Evolutionary conservation across 495 filamentous ascomycete genomes (phyloP).

Genomic region (Penicillium egyptiacum): DNA sequence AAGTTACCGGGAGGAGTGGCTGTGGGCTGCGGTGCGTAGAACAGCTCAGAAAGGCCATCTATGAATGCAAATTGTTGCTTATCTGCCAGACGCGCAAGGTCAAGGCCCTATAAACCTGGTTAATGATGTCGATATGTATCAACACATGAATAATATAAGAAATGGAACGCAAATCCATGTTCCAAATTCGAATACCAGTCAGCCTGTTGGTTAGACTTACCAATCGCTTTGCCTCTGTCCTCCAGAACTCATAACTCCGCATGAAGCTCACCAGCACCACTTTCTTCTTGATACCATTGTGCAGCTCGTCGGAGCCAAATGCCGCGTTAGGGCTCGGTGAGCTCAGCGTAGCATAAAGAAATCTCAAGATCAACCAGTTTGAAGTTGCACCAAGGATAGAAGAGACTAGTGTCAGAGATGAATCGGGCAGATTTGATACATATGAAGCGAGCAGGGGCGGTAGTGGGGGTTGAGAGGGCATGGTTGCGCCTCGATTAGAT

Average conservation of each 20-base stretch:
- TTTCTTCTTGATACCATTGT: constrained; percentile 37
- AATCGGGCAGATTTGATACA: constrained; percentile 45
- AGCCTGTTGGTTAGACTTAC: constrained; percentile 37
- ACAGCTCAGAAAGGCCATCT: constrained; percentile 68
- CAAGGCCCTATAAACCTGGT: constrained; percentile 54
- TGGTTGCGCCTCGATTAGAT: constrained; percentile 20
- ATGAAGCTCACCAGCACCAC: constrained; percentile 81
- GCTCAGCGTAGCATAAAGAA: constrained; percentile 57
- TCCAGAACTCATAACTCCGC: constrained; percentile 76
- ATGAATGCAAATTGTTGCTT: constrained; percentile 66
- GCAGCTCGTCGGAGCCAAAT: constrained; percentile 23
- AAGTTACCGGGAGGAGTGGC: constrained; percentile 16
- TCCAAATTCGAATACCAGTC: constrained; percentile 4
- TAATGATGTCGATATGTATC: constrained; percentile 12
- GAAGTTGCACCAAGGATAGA: constrained; percentile 68
- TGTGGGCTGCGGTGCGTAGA: constrained; percentile 32
- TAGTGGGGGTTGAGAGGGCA: constrained; percentile 54
- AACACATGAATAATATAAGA: not conserved
- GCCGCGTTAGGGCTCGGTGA: constrained; percentile 22
- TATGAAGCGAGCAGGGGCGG: constrained; percentile 70
- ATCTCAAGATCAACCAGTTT: constrained; percentile 72
- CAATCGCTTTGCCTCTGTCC: constrained; percentile 57
- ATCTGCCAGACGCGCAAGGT: constrained; percentile 59
- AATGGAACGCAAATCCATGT: constrained; percentile 2
- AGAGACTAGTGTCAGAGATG: constrained; percentile 70